Evolutionary conservation across 495 filamentous ascomycete species (phyloP), one percentile per base, ranked within the genome.

Genomic region (Penicillium steckii): DNA sequence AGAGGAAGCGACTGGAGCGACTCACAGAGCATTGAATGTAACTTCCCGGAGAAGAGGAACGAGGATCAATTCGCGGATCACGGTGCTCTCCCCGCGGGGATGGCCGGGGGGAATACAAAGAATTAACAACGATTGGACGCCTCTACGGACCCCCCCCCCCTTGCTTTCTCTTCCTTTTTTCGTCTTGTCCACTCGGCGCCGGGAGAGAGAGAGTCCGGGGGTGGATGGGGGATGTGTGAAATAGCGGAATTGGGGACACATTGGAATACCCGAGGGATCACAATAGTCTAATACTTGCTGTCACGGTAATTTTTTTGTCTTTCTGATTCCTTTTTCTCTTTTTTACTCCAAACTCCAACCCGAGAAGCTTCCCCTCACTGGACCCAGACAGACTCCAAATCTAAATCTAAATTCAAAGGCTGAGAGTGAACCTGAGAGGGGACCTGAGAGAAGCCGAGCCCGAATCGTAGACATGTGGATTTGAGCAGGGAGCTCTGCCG

Each of bases 11-110:
- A 44, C 10, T 35, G 4, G n/a, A 27, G 26, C 27, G 24, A 29
- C 23, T 19, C 35, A 27, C 21, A 29, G 24, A 35, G 18, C 22
- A 15, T 25, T 41, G 35, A 46, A 60, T 56, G 57, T 60, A 60
- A 60, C 57, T 60, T 53, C 49, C 21, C 57, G 52, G 48, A 53
- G 19, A 41, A 46, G 40, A 46, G 53, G 45, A 56, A 44, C 24
- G 58, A 57, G 53, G 53, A 57, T 60, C 56, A 52, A 59, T 55
- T 15, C 47, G 41, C 27, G 44, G 50, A 62, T 61, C 54, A 37
- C 44, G 29, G n/a, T 44, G 12, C 32, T 46, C 35, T 48, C 48
- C 51, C 55, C 48, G 59, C 59, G 59, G 59, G 55, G 55, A 62
- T 26, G 42, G 7, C 42, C 42, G 42, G 42, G 42, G 41, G 41